Evolutionary conservation across 805 yeast species (phyloP), one percentile per base, ranked within the genome.

Genomic region (Phaffomyces thermotolerans): DNA sequence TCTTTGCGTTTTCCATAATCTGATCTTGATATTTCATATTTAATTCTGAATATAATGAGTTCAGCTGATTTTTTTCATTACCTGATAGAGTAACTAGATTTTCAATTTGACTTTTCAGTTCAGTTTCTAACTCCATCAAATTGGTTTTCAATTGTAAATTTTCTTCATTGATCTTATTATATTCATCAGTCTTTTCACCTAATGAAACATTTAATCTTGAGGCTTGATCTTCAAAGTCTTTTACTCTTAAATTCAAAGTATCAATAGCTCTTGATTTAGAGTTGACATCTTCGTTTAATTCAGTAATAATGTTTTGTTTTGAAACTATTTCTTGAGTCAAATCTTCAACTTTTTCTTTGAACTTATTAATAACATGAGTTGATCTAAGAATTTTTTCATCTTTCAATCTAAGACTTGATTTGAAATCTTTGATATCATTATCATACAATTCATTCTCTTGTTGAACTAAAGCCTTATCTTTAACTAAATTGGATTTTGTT

Each of bases 391-490:
- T 5, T 30, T 43, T 52, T 9, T 50, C 53, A 3, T 52, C 52
- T 9, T 51, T 47, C 3, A 18, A 34, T 31, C 44, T 47, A 6
- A 50, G 15, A 5, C 48, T 39, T 1, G 17, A 34, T 34, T 52
- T 47, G 7, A 55, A 32, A 6, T 49, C 34, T 3, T 48, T 18
- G 9, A 56, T 45, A 36, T 58, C 56, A 13, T 36, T 20, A 34
- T 48, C 49, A 38, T 49, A 53, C 6, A 56, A 42, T 8, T 41
- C 38, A 25, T 50, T 51, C 29, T 58, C 59, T 13, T 55, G 40
- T 27, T 47, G 35, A 34, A 55, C 31, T 17, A 57, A 40, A 2
- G 52, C 52, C 34, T 48, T 52, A 31, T 50, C 53, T 9, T 49
- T 48, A 4, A 34, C 2, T 4, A 52, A 30, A 22, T 58, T 54